A percentile compares a stretch with the other conserved stretches of the same genome.
Evolutionary conservation across 2,329 filamentous ascomycete genomes (phyloP).

Genomic region (Xylariaceae sp.): DNA sequence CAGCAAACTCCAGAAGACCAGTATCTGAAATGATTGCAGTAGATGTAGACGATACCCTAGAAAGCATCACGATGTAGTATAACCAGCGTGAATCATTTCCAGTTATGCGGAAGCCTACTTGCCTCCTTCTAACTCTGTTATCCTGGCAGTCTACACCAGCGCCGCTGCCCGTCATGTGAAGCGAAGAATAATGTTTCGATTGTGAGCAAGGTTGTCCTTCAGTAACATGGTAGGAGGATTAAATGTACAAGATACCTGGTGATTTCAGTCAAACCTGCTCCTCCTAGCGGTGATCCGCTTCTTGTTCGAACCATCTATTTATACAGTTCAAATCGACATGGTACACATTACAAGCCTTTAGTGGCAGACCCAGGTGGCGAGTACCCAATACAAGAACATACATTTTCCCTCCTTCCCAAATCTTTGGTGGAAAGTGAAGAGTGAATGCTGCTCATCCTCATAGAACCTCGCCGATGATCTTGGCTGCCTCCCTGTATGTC

Average conservation of each 20-base stretch:
- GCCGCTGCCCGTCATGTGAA: not conserved
- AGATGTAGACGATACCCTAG: constrained; percentile 25
- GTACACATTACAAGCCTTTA: constrained; percentile 16
- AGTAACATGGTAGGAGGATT: constrained; percentile 18
- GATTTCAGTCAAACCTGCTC: constrained; percentile 15
- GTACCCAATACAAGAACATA: constrained; percentile 8
- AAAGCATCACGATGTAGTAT: not conserved
- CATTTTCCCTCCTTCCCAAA: not conserved
- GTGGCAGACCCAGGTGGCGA: constrained; percentile 9
- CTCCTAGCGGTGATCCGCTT: constrained; percentile 1
- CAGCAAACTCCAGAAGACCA: constrained; percentile 75
- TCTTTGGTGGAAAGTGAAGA: not conserved
- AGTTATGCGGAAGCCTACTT: not conserved
- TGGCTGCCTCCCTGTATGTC: constrained; percentile 96
- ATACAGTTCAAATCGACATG: constrained; percentile 17
- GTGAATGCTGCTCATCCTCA: constrained; percentile 48
- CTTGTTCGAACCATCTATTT: constrained; percentile 16
- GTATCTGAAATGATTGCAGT: constrained; percentile 49
- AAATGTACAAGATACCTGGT: constrained; percentile 29
- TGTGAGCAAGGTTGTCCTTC: constrained; percentile 10
- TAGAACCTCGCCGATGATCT: constrained; percentile 96
- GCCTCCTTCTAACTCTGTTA: not conserved
- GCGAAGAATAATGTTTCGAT: constrained; percentile 15
- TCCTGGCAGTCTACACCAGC: not conserved
- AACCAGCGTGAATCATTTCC: too few relatives aligned